Percentiles rank a stretch among this genome's conserved stretches.
Conservation (phyloP, 768 basidiomycete genomes). For the Sarcodon sp. region DNA sequence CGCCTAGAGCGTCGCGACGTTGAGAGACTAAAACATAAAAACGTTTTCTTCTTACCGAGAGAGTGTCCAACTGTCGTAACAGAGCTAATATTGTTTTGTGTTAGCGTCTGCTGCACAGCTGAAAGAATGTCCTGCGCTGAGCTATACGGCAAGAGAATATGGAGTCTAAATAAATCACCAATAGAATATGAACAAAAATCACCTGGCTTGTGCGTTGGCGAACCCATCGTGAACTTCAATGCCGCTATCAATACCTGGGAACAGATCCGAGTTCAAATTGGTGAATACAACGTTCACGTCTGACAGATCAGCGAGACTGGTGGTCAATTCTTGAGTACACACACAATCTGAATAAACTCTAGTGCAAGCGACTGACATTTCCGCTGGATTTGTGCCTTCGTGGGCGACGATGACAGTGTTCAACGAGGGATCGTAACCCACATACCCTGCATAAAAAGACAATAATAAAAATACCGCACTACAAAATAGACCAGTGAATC, state of each 20-base stretch:
- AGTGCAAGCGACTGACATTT: constrained; percentile 13
- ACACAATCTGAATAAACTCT: background rate
- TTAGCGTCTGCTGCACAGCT: constrained; percentile 32
- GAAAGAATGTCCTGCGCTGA: constrained; percentile 27
- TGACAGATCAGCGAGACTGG: constrained; percentile 23
- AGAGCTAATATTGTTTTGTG: constrained; percentile 17
- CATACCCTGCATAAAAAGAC: constrained; percentile 28
- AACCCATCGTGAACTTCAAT: constrained; percentile 38
- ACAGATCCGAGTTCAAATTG: constrained; percentile 24
- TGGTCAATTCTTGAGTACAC: background rate
- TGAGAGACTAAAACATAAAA: no score
- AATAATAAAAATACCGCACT: background rate
- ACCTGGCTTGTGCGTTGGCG: constrained; percentile 28
- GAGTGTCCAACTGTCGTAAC: constrained; percentile 35
- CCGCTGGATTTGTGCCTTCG: constrained; percentile 21
- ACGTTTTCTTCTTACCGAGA: constrained; percentile 6
- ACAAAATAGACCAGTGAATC: constrained; percentile 1
- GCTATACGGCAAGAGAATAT: constrained; percentile 9
- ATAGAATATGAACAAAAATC: constrained; percentile 3
- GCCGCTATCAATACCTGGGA: constrained; percentile 31
- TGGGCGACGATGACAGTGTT: constrained; percentile 22
- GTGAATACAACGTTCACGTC: constrained; percentile 26
- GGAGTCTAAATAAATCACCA: background rate
- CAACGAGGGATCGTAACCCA: constrained; percentile 33
- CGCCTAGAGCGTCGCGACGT: constrained; percentile 17